Conservation (phyloP, 805 yeast genomes). For the Vanderwaltozyma polyspora region DNA sequence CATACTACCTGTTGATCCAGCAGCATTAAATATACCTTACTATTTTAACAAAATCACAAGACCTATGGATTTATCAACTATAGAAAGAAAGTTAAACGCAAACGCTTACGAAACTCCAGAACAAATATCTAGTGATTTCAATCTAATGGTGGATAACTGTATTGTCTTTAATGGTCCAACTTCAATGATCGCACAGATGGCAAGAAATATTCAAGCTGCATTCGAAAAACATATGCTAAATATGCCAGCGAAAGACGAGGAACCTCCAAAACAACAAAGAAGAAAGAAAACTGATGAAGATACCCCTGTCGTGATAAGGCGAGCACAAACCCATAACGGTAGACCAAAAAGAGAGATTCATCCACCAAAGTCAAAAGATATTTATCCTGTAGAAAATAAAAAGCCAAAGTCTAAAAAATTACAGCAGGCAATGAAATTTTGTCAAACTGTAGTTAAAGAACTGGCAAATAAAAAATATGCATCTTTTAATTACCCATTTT, state of each 20-base stretch:
- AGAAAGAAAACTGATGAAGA: conserved; percentile 21
- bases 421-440: conserved; percentile 81
- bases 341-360: conserved; percentile 93
- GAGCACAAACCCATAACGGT: conserved; percentile 66
- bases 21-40: conserved; percentile 79
- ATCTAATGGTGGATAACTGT: conserved; percentile 77
- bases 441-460: conserved; percentile 74
- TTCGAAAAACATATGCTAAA: conserved; percentile 88
- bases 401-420: conserved; percentile 80
- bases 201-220: conserved; percentile 75
- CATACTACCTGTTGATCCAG: conserved; percentile 78
- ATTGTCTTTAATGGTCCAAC: conserved; percentile 73
- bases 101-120: conserved; percentile 64
- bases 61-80: conserved; percentile 91
- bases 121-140: conserved; percentile 65
- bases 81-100: conserved; percentile 63
- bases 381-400: conserved; percentile 57
- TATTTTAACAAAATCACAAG: conserved; percentile 71
- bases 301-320: conserved; percentile 40
- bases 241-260: conserved; percentile 59
- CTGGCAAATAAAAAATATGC: conserved; percentile 74
- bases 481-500: conserved; percentile 76
- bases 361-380: conserved; percentile 91
- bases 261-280: conserved; percentile 21
- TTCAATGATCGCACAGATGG: conserved; percentile 84